Evolutionary conservation across 208 protist species (phyloP).

Genomic region (Acanthamoeba sp.): DNA sequence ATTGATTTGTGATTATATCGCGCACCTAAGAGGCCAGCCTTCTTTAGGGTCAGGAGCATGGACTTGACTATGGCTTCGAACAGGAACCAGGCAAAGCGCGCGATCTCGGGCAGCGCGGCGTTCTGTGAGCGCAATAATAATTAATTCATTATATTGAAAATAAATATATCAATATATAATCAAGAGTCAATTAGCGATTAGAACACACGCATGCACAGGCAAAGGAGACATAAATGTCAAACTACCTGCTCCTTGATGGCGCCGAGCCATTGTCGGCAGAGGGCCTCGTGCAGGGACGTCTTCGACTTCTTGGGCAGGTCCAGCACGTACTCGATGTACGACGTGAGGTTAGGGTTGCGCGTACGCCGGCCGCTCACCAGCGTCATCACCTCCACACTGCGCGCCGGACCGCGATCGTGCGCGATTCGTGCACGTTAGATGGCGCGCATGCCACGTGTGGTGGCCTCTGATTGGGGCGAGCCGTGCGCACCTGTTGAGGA

Average conservation of each 20-base stretch:
- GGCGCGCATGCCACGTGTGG: neutral
- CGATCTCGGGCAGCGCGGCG: neutral
- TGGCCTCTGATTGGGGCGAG: too few relatives aligned
- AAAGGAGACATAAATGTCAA: too few relatives aligned
- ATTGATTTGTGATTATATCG: neutral
- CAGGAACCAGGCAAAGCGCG: constrained; percentile 83
- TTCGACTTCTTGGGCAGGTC: constrained; percentile 7
- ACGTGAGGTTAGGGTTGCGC: constrained; percentile 48
- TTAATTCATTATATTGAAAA: too few relatives aligned
- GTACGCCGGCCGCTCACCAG: neutral
- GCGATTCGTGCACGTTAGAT: neutral
- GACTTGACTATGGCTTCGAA: constrained; percentile 85
- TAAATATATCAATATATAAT: too few relatives aligned
- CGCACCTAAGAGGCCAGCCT: constrained; percentile 7
- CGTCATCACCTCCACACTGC: constrained; percentile 59
- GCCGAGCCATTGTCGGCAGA: constrained; percentile 9
- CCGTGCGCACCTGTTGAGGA: neutral
- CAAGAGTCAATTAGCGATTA: too few relatives aligned
- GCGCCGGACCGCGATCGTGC: neutral
- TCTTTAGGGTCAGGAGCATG: constrained; percentile 72
- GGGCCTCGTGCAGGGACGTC: constrained; percentile 22
- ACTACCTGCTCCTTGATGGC: neutral
- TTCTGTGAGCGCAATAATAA: neutral
- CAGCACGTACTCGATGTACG: constrained; percentile 37
- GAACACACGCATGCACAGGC: neutral